Evolutionary conservation across 75 land plant species (phyloP).

Genomic region (Sequoiadendron giganteum): DNA sequence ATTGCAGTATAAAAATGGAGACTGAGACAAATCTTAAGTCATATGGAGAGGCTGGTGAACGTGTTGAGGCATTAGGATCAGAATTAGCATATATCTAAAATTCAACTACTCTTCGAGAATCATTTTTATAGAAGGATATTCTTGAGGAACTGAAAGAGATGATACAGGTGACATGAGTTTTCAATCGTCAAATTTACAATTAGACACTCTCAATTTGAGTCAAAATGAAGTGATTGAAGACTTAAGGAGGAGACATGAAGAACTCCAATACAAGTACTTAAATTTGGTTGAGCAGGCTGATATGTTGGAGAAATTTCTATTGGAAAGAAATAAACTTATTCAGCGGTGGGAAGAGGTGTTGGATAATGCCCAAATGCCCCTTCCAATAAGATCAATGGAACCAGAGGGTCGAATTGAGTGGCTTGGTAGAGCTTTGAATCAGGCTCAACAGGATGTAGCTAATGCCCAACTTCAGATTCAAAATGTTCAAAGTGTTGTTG

Average conservation of each 20-base stretch:
- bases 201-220: conserved; percentile 25
- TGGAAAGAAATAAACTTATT: conserved; percentile 66
- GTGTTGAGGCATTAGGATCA: conserved; percentile 76
- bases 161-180: conserved; percentile 36
- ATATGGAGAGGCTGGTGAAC: conserved; percentile 66
- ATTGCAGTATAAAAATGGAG: conserved; percentile 52
- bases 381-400: conserved; percentile 51
- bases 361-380: conserved; percentile 50
- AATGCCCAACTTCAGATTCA: conserved; percentile 44
- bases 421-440: conserved; percentile 53
- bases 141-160: conserved; percentile 51
- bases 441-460: conserved; percentile 37
- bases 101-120: conserved; percentile 73
- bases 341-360: conserved; percentile 76
- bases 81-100: conserved; percentile 82
- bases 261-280: conserved; percentile 53
- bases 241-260: conserved; percentile 50
- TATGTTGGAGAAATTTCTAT: conserved; percentile 78
- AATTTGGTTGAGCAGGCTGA: conserved; percentile 76
- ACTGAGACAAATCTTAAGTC: conserved; percentile 53
- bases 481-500: conserved; percentile 36
- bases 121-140: conserved; percentile 70
- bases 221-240: conserved; percentile 45
- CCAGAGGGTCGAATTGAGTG: conserved; percentile 74
- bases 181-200: conserved; percentile 30